Evolutionary conservation across 345 rosid species (phyloP), one percentile per base, ranked within the genome.

Genomic region (Luvunga scandens): DNA sequence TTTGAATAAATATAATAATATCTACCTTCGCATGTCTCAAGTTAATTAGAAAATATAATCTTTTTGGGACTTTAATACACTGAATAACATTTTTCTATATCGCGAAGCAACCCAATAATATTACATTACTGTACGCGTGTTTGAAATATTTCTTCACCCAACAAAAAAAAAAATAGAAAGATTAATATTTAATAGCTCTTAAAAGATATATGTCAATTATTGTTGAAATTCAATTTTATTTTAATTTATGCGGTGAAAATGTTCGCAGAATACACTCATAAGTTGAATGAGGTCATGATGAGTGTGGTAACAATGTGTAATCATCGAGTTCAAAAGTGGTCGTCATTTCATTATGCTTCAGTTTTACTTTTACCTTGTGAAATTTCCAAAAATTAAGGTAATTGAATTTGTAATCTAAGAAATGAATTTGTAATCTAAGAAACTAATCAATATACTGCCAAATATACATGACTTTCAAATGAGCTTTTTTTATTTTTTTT

Each of bases 341-440:
- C 14, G 0, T 19, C 14, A 25, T 70, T 71, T 50, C 7, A 71
- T 21, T 9, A 53, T 71, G 38, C 39, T 27, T 27, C 57, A 5
- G 22, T 18, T 59, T 42, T 69, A 21, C 61, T 53, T n/a, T 42
- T 69, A 9, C 39, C n/a, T 30, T 50, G 74, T 31, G 21, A 71
- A 50, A 50, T 8, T 7, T 1, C 27, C 31, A 13, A 28, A 28
- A 4, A 39, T 39, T 39, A 50, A 1, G 62, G 10, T 28, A 19
- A 50, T 30, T 28, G 74, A 50, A 50, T 50, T 53, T 71, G 62
- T 60, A 71, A 71, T 50, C 24, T 13, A 71, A 71, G 22, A 55
- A 71, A 48, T 53, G 74, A 50, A 50, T 50, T 53, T 71, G 62
- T 60, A 71, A 71, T 50, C 24, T 13, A 71, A 71, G 21, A 55